A percentile compares a stretch with the other conserved stretches of the same genome.
phyloP scores from a whole-genome alignment of 306 rosid species.

The Sicyos edulis region DNA sequence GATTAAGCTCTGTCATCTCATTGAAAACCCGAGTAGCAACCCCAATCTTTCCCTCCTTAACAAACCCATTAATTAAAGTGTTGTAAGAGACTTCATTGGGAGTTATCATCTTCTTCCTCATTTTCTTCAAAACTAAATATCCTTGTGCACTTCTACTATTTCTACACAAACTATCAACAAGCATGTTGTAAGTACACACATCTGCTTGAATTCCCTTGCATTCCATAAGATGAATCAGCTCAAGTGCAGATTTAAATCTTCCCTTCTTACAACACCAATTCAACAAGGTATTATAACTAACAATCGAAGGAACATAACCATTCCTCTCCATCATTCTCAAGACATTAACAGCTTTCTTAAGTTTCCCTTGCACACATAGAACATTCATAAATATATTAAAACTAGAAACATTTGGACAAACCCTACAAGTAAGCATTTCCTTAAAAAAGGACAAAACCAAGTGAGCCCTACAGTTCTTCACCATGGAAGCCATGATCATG shows the following conservation, averaged over 20 bases:
- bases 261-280: conserved; percentile 70
- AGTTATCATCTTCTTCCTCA: conserved; percentile 55
- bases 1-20: conserved; percentile 45
- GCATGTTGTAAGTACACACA: conserved; percentile 67
- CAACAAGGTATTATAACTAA: conserved; percentile 65
- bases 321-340: conserved; percentile 58
- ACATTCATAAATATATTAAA: conserved; percentile 55
- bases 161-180: conserved; percentile 59
- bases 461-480: conserved; percentile 38
- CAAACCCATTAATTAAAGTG: conserved; percentile 66
- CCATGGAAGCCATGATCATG: conserved; percentile 61
- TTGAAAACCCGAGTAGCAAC: conserved; percentile 58
- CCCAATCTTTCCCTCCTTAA: conserved; percentile 61
- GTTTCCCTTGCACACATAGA: conserved; percentile 53
- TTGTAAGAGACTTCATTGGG: conserved; percentile 62
- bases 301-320: conserved; percentile 45
- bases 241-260: conserved; percentile 46
- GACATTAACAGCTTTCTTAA: conserved; percentile 47
- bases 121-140: conserved; percentile 57
- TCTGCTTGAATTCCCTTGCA: conserved; percentile 61
- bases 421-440: conserved; percentile 49
- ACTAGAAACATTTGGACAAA: conserved; percentile 54
- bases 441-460: conserved; percentile 56
- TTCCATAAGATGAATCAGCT: conserved; percentile 59
- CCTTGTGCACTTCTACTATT: conserved; percentile 56